Evolutionary conservation across 306 rosid genomes (phyloP), one percentile per base, ranked within the genome.

Genomic region (Cercis canadensis): DNA sequence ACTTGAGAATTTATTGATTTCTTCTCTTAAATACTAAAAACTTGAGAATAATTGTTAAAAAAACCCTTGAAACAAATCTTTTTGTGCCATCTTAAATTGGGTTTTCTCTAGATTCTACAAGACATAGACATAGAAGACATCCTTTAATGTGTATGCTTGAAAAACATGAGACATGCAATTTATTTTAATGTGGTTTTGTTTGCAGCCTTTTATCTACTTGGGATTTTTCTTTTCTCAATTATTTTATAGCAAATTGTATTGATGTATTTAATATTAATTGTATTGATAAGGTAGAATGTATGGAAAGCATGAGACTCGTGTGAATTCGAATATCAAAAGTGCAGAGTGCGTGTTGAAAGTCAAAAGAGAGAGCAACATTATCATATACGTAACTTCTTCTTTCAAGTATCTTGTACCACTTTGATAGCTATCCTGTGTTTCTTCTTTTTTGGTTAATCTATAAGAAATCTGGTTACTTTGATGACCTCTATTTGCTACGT

Each of bases 261-360:
- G 47, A 11, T 43, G 4, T 8, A 21, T 9, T 3, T 19, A 24
- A 21, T 54, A 3, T 7, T 21, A 54, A 11, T 54, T 24, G 0
- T 43, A 7, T 54, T 24, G 37, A 24, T 54, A 21, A 11, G 5
- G 16, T 24, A 29, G 6, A 5, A 9, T 44, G 39, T 37, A 0
- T 21, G 11, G 5, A 52, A 47, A 64, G 40, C 43, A 18, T 60
- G 7, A 0, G 52, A 41, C 46, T 65, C 33, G 70, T 47, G 57
- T 49, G 71, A 58, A 33, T 7, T 31, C 29, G 46, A 33, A 11
- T 33, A 3, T 11, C 7, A 18, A 6, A 47, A 18, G 33, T 17
- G 4, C 34, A 4, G 0, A 34, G 45, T 5, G 18, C 67, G 61
- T n/a, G 76, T 60, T 60, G 61, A 70, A 72, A 47, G 69, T 71